Evolutionary conservation across 495 filamentous ascomycete genomes (phyloP).

Genomic region (Opeltia flavorubescens): DNA sequence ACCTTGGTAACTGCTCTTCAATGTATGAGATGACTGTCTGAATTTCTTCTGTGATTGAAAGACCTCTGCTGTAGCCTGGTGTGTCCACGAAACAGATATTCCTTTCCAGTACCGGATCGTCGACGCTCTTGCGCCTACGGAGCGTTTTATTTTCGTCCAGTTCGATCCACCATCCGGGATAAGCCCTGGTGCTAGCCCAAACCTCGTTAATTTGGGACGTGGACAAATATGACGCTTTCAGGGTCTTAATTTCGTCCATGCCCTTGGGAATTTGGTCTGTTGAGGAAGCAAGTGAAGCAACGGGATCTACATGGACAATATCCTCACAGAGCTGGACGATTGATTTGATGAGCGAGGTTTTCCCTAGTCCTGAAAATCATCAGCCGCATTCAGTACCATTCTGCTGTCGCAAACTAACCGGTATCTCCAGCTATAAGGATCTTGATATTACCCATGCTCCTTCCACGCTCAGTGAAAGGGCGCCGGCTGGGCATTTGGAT

Average conservation of each 20-base stretch:
- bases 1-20: slow-evolving; percentile 54
- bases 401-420: slow-evolving; percentile 37
- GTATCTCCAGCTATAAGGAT: slow-evolving; percentile 72
- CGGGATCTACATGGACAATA: slow-evolving; percentile 87
- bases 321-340: slow-evolving; percentile 92
- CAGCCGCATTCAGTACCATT: slow-evolving; percentile 3
- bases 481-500: slow-evolving; percentile 87
- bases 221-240: slow-evolving; percentile 17
- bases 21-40: slow-evolving; percentile 62
- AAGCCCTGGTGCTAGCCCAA: slow-evolving; percentile 83
- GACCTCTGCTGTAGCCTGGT: slow-evolving; percentile 49
- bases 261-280: slow-evolving; percentile 14
- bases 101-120: slow-evolving; percentile 73
- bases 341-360: slow-evolving; percentile 83
- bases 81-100: slow-evolving; percentile 96
- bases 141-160: slow-evolving; percentile 59
- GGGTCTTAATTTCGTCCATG: slow-evolving; percentile 18
- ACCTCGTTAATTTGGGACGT: slow-evolving; percentile 59
- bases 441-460: slow-evolving; percentile 73
- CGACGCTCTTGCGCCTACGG: slow-evolving; percentile 61
- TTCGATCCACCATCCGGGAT: slow-evolving; percentile 92
- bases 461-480: slow-evolving; percentile 81
- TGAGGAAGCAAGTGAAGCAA: slow-evolving; percentile 32
- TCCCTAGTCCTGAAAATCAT: slow-evolving; percentile 44
- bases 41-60: slow-evolving; percentile 51